Evolutionary conservation across 2,329 filamentous ascomycete genomes (phyloP).

Genomic region (Exserohilum rostratum): DNA sequence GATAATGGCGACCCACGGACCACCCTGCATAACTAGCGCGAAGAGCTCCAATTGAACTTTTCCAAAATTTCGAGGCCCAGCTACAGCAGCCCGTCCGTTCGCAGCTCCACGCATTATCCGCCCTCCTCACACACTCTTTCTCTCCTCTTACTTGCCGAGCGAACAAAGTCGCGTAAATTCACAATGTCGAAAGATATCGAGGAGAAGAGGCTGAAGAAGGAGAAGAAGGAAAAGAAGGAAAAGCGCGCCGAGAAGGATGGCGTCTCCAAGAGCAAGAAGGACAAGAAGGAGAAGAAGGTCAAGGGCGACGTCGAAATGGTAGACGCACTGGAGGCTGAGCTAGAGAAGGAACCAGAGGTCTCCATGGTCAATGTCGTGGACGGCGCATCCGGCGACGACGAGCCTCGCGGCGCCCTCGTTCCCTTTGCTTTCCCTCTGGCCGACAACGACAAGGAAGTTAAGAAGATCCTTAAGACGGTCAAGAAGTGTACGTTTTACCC

Average conservation of each 20-base stretch:
- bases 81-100: conserved; percentile 10
- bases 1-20: conserved; percentile 8
- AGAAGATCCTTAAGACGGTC: conserved; percentile 69
- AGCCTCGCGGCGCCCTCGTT: conserved; percentile 65
- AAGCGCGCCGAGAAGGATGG: conserved; percentile 59
- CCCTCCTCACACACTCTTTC: not conserved
- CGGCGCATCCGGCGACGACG: conserved; percentile 52
- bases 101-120: conserved; percentile 15
- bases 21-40: conserved; percentile 10
- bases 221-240: conserved; percentile 68
- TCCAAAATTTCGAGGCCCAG: conserved; percentile 12
- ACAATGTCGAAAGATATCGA: conserved; percentile 47
- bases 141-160: not conserved
- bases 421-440: conserved; percentile 83
- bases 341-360: conserved; percentile 67
- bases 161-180: conserved; percentile 9
- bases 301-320: conserved; percentile 63
- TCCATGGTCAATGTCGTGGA: conserved; percentile 52
- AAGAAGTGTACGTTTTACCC: conserved; percentile 65
- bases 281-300: conserved; percentile 70
- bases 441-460: conserved; percentile 72
- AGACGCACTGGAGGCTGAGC: conserved; percentile 59
- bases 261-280: conserved; percentile 60
- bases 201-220: conserved; percentile 52
- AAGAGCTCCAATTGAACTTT: conserved; percentile 19